A percentile compares a stretch with the other conserved stretches of the same genome.
These are phyloP conservation scores for Corymbia citriodora DNA, from an alignment of 441 rosid species.

Conservation along the genomic window DNA sequence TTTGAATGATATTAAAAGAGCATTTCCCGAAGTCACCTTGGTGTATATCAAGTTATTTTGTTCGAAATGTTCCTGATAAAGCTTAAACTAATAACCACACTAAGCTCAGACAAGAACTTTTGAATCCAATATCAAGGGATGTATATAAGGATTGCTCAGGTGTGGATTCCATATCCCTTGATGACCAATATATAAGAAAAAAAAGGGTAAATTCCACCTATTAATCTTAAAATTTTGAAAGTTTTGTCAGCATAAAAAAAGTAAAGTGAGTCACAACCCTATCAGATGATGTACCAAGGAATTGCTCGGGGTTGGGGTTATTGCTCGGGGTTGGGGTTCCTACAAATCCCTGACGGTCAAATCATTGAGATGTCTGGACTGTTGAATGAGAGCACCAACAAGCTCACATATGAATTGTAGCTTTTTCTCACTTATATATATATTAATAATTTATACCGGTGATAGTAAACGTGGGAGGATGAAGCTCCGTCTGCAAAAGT, in stretches of 20 bases:
- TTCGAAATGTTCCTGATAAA: not conserved
- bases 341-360: accelerated
- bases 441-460: accelerated
- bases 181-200: not conserved
- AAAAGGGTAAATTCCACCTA: accelerated
- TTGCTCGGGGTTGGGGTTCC: too few relatives aligned
- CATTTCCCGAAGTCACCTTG: not conserved
- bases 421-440: too few relatives aligned
- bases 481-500: not conserved
- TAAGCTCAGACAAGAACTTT: not conserved
- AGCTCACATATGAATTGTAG: accelerated
- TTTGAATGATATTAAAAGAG: not conserved
- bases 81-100: not conserved
- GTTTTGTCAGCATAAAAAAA: not conserved
- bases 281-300: accelerated
- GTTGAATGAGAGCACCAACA: accelerated
- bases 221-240: accelerated
- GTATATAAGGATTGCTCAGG: not conserved
- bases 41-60: not conserved
- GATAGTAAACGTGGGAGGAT: not conserved
- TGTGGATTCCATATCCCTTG: not conserved
- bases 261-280: accelerated
- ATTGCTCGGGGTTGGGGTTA: accelerated
- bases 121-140: accelerated
- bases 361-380: accelerated